Evolutionary conservation across 2,329 filamentous ascomycete genomes (phyloP), one percentile per base, ranked within the genome.

Genomic region (Claviceps pazoutovae): DNA sequence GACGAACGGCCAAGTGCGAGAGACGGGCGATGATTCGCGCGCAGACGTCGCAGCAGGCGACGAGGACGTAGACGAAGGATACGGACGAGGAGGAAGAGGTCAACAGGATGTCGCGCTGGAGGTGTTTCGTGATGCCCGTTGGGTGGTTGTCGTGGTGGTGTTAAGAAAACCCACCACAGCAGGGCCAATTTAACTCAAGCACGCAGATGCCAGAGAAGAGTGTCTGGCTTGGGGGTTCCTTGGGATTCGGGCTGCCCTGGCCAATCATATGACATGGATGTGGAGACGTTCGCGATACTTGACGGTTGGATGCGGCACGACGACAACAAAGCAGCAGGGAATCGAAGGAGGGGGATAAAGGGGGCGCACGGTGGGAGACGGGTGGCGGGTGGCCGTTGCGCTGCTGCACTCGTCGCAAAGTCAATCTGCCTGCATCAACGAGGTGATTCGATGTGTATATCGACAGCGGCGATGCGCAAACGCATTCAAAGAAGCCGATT

Each of bases 201-300:
- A 13, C 19, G 26, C 45, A 36, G 30, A 34, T 34, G 9, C 9
- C 30, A 34, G 30, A 34, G 30, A 34, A 34, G 30, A 34, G 9
- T 34, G 30, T 34, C 41, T 14, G 41, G 41, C 46, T 38, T 19
- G 36, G 19, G 19, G 42, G 13, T 34, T 46, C 21, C 30, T 34
- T 34, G 30, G 30, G 30, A 34, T 34, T 21, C 21, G 43, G 41
- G 46, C 17, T 42, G 46, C 8, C 26, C 17, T 8, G 11, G 23
- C 6, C 14, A 47, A 30, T 17, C 44, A 19, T 21, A 48, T 44
- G 47, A 43, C 36, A 37, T 46, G 36, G 2, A 36, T 19, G 51
- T 53, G 47, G 51, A 47, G 47, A 53, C 47, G 43, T 23, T 42
- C 41, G 50, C 49, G 46, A 49, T 36, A 44, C 43, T 23, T n/a